Percentiles rank a stretch among this genome's conserved stretches.
Conservation (phyloP, 2,329 filamentous ascomycete species). For the Pestalotiopsis sp. region DNA sequence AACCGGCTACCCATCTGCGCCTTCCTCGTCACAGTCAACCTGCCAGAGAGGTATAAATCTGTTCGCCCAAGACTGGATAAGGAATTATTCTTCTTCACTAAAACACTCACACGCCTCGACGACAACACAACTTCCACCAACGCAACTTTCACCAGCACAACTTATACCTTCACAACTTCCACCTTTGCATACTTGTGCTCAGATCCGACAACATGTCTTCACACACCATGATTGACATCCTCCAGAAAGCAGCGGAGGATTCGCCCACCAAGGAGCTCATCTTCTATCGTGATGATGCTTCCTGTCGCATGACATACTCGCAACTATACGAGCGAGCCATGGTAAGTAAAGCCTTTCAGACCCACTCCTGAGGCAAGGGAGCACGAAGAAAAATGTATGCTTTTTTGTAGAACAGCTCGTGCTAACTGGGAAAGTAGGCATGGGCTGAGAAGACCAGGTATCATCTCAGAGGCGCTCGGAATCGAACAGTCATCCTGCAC, state of each 20-base stretch:
- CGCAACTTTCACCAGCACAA: background rate
- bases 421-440: background rate
- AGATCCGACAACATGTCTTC: background rate
- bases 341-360: background rate
- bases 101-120: background rate
- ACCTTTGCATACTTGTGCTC: background rate
- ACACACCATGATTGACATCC: conserved; percentile 1
- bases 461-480: background rate
- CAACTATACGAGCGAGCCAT: background rate
- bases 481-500: conserved; percentile 12
- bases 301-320: background rate
- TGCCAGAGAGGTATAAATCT: background rate
- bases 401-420: no score
- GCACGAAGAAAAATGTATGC: background rate
- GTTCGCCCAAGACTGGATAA: background rate
- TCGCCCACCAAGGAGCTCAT: background rate
- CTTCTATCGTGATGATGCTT: background rate
- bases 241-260: background rate
- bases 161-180: background rate
- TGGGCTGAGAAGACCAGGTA: background rate
- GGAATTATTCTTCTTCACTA: background rate
- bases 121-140: background rate
- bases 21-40: background rate
- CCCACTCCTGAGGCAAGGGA: background rate
- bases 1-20: background rate